These are phyloP conservation scores for Fusarium sp. DNA, from an alignment of 2,329 filamentous ascomycete genomes.

Conservation along the genomic window DNA sequence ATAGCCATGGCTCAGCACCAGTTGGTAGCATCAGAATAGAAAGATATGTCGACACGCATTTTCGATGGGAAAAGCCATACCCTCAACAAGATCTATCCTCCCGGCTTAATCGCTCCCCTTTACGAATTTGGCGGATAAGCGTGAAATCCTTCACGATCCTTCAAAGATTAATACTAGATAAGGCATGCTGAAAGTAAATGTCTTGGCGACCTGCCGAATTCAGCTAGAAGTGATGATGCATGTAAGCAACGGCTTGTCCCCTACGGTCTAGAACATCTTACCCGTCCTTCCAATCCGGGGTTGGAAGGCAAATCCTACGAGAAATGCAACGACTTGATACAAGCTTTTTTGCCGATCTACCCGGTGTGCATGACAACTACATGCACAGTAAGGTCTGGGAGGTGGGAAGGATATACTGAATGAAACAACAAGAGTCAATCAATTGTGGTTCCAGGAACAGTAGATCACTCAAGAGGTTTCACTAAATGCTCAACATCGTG, in stretches of 20 bases:
- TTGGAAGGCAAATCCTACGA: background rate
- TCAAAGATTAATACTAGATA: background rate
- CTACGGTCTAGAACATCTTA: background rate
- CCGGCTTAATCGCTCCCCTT: background rate
- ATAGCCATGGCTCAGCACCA: background rate
- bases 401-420: background rate
- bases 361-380: background rate
- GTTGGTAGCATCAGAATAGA: background rate
- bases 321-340: background rate
- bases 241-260: background rate
- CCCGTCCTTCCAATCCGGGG: conserved; percentile 1
- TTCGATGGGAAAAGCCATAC: background rate
- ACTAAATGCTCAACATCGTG: background rate
- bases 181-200: background rate
- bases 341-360: conserved; percentile 3
- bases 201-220: background rate
- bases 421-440: background rate
- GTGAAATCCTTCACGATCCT: background rate
- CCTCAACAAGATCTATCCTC: background rate
- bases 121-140: background rate
- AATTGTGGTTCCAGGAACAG: background rate
- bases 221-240: background rate
- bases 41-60: background rate
- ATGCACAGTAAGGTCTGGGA: background rate
- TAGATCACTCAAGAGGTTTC: background rate